Evolutionary conservation across 148 eudicot species (phyloP).

Genomic region (Camellia granthamiana): DNA sequence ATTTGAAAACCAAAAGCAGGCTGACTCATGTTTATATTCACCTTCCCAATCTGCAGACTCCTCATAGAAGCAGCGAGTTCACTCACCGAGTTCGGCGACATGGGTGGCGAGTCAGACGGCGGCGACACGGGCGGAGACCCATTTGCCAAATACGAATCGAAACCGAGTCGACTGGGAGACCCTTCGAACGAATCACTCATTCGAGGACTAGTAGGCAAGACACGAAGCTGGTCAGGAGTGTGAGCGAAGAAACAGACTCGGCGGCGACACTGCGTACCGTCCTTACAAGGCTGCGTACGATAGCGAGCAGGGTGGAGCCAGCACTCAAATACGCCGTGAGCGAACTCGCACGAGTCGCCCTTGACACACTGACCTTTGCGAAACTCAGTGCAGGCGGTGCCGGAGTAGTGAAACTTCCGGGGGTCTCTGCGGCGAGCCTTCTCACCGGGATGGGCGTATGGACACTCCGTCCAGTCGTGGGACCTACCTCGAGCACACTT

Average conservation of each 20-base stretch:
- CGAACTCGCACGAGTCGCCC: constrained; percentile 72
- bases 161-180: constrained; percentile 25
- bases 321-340: constrained; percentile 85
- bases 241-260: constrained; percentile 85
- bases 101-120: constrained; percentile 44
- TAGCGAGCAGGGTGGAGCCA: constrained; percentile 85
- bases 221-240: constrained; percentile 53
- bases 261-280: constrained; percentile 57
- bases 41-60: constrained; percentile 37
- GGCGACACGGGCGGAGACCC: constrained; percentile 29
- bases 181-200: constrained; percentile 20
- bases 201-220: constrained; percentile 22
- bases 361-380: constrained; percentile 56
- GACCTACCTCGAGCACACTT: constrained; percentile 61
- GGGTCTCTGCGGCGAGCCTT: constrained; percentile 70
- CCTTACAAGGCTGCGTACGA: constrained; percentile 78
- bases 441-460: constrained; percentile 64
- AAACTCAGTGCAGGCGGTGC: constrained; percentile 67
- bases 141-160: constrained; percentile 11
- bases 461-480: constrained; percentile 81
- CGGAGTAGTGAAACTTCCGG: constrained; percentile 52
- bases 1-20: constrained; percentile 30
- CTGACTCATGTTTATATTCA: constrained; percentile 29
- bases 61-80: constrained; percentile 48
- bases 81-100: constrained; percentile 44